A percentile compares a stretch with the other conserved stretches of the same genome.
Conservation (phyloP, 108 stramenopile genomes). For the Chaetoceros tenuissimus region DNA sequence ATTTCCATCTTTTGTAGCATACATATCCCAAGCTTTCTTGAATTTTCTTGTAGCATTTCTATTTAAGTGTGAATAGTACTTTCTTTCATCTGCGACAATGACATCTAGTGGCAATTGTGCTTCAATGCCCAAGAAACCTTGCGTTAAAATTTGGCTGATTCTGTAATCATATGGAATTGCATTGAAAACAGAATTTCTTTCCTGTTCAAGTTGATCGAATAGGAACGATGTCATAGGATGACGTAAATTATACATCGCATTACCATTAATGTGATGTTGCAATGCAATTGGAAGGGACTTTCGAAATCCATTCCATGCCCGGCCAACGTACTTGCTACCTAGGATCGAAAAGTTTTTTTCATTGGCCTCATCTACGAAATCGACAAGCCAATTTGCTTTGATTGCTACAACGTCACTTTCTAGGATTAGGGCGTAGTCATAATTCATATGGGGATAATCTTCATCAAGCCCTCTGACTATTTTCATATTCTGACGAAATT, state of each 20-base stretch:
- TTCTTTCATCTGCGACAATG: too few relatives aligned
- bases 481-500: too few relatives aligned
- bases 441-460: too few relatives aligned
- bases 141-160: conserved; percentile 8
- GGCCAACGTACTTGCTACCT: conserved; percentile 9
- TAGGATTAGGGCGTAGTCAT: too few relatives aligned
- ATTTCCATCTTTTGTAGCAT: too few relatives aligned
- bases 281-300: conserved; percentile 2
- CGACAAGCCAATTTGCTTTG: conserved; percentile 3
- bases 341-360: conserved; percentile 3
- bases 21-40: too few relatives aligned
- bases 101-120: too few relatives aligned
- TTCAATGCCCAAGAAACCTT: conserved; percentile 6
- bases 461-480: too few relatives aligned
- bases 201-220: neutral
- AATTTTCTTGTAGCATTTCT: too few relatives aligned
- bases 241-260: conserved; percentile 11
- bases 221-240: neutral
- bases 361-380: conserved; percentile 2
- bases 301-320: conserved; percentile 8
- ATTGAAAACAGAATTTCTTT: conserved; percentile 2
- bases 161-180: conserved; percentile 10
- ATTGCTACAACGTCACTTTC: too few relatives aligned
- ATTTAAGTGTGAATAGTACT: too few relatives aligned
- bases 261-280: conserved; percentile 12